Conservation (phyloP, 345 rosid genomes). For the Microcos paniculata region DNA sequence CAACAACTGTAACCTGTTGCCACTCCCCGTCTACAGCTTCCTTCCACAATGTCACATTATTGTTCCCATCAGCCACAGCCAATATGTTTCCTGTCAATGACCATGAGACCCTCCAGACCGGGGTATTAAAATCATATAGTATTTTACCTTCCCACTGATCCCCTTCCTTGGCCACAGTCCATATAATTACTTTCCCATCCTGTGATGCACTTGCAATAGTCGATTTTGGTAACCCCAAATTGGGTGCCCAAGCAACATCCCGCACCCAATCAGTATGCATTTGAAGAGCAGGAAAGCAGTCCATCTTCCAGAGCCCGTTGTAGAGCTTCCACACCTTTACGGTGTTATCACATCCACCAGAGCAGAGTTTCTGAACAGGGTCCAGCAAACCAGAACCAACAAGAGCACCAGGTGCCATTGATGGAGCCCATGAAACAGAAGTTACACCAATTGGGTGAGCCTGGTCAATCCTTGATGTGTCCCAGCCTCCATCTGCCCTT, state of each 20-base stretch:
- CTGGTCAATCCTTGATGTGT: conserved; percentile 15
- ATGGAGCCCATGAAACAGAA: conserved; percentile 22
- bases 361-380: conserved; percentile 26
- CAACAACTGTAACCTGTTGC: conserved; percentile 20
- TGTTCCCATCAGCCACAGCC: conserved; percentile 26
- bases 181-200: conserved; percentile 23
- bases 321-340: conserved; percentile 22
- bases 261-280: conserved; percentile 24
- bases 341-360: conserved; percentile 25
- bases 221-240: conserved; percentile 22
- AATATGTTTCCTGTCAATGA: conserved; percentile 20
- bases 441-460: conserved; percentile 25
- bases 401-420: conserved; percentile 20
- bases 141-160: conserved; percentile 23
- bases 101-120: conserved; percentile 26
- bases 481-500: conserved; percentile 24
- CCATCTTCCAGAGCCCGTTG: conserved; percentile 19
- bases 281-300: conserved; percentile 26
- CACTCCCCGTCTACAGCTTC: conserved; percentile 28
- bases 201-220: conserved; percentile 26
- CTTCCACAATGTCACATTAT: conserved; percentile 23
- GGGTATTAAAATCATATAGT: conserved; percentile 14
- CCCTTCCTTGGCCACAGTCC: conserved; percentile 23
- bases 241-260: conserved; percentile 27
- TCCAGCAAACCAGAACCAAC: conserved; percentile 25